Evolutionary conservation across 225 moss, liverwort and hornwort species (phyloP), one percentile per base, ranked within the genome.

Genomic region (Ulota crispa): DNA sequence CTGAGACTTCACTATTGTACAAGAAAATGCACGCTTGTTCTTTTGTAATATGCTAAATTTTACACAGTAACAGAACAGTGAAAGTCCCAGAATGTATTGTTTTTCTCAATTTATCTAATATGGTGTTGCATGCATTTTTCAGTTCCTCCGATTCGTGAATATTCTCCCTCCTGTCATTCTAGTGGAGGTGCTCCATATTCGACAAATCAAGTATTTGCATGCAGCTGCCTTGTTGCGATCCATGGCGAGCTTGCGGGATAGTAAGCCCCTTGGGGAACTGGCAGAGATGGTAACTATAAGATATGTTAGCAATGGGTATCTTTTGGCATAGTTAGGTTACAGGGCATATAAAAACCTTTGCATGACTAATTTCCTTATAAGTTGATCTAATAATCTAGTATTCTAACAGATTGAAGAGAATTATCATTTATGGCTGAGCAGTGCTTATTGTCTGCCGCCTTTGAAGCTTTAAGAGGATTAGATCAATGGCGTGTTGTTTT

Each of bases 371-470:
- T 20, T 23, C n/a, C 60, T 61, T n/a, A n/a, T n/a, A 47, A 61
- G 11, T 15, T 9, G 19, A 65, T 45, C 23, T n/a, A 42, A 42
- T 55, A 31, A 10, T 23, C 26, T 15, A 16, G n/a, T 87, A 84
- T 31, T 88, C 72, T 0, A 84, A 61, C 28, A 84, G 73, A 19
- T 85, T 81, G 1, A 45, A 78, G 59, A 50, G 79, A 81, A 72
- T 92, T 89, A n/a, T 82, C 82, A n/a, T 74, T 78, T 8, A 79
- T 87, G 77, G 92, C 91, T 12, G 94, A 91, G 73, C 92, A 94
- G 52, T 84, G 81, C 43, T 82, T 69, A 76, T 85, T 88, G 56
- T 92, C 91, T 70, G 89, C 81, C 42, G 92, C 93, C 77, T 77
- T 74, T 26, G 19, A 57, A 68, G 43, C 26, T 68, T 65, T 84